phyloP scores from a whole-genome alignment of 2,329 filamentous ascomycete species.

The Stachybotrys echinatus region DNA sequence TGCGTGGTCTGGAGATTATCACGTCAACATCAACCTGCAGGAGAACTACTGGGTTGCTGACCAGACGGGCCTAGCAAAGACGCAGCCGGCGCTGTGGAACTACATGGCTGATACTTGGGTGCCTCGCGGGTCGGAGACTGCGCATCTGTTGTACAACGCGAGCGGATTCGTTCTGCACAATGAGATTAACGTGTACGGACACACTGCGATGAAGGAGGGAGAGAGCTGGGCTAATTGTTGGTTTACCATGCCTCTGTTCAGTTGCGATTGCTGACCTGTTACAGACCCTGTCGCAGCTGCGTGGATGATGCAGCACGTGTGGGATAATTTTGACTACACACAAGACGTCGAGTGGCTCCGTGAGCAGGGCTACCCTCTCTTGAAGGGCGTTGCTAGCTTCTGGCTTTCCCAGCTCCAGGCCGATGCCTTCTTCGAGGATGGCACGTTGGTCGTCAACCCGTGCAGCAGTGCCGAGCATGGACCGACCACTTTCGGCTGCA shows the following conservation, averaged over 20 bases:
- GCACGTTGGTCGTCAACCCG: slow-evolving; percentile 49
- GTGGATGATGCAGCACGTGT: slow-evolving; percentile 58
- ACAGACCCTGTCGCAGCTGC: slow-evolving; percentile 40
- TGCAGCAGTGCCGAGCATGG: slow-evolving; percentile 56
- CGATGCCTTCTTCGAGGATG: slow-evolving; percentile 44
- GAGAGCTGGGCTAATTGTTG: slow-evolving; percentile 25
- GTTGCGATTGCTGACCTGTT: neutral
- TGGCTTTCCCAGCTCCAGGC: slow-evolving; percentile 49
- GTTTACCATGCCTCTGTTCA: neutral
- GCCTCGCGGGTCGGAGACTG: slow-evolving; percentile 47
- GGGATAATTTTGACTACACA: slow-evolving; percentile 51
- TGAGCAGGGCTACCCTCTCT: slow-evolving; percentile 43
- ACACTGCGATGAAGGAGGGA: slow-evolving; percentile 36
- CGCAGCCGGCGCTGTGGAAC: slow-evolving; percentile 42
- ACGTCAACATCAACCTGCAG: slow-evolving; percentile 54
- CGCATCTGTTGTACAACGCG: slow-evolving; percentile 46
- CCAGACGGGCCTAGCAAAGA: slow-evolving; percentile 41
- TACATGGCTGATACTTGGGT: slow-evolving; percentile 50
- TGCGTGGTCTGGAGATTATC: slow-evolving; percentile 47
- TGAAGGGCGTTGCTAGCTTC: slow-evolving; percentile 49
- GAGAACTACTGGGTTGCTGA: slow-evolving; percentile 58
- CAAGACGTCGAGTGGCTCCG: slow-evolving; percentile 40
- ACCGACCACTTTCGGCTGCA: slow-evolving; percentile 46
- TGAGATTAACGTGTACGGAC: slow-evolving; percentile 54
- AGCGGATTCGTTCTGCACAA: slow-evolving; percentile 52